Evolutionary conservation across 2,329 filamentous ascomycete species (phyloP), one percentile per base, ranked within the genome.

Genomic region (Colletotrichum coccodes): DNA sequence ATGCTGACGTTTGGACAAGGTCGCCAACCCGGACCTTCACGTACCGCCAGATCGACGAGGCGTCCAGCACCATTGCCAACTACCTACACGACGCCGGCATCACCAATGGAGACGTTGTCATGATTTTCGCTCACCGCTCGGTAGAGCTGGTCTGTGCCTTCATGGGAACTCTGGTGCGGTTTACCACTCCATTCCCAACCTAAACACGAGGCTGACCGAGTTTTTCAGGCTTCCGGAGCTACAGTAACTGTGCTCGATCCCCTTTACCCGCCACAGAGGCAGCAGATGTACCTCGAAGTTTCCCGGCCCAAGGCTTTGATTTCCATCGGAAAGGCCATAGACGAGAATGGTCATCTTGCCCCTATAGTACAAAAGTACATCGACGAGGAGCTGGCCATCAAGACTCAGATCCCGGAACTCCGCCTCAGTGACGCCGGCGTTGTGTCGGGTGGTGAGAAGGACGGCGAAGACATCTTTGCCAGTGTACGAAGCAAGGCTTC

Each of bases 1-100:
- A n/a, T 49, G 47, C 47, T 50, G 47, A 50, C 47, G 23, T 46
- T 46, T 71, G 40, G 3, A 58, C 69, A n/a, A 71, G 71, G 12
- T 83, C 85, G 3, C 47, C 61, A 18, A 85, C 90, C 8, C 84
- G 90, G 77, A 86, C 93, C 71, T 98, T 96, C 80, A 95, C 90
- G 28, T 98, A 98, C 79, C 85, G 85, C 72, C 93, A 97, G 75
- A 97, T 98, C 76, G 87, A 94, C 76, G 92, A 97, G 82, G 91
- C 92, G 0, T 92, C 93, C 34, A 97, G 97, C 77, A 85, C 89
- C 21, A 79, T 98, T 7, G 93, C 94, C 26, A 90, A 97, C 80
- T 89, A 97, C 76, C 86, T 98, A 23, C 87, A 92, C 61, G 85
- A 91, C 58, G 86, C 90, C 74, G 94, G 95, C 66, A 85, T 94